A percentile compares a stretch with the other conserved stretches of the same genome.
Evolutionary conservation across 805 yeast genomes (phyloP).

Genomic region (Ogataea siamensis): DNA sequence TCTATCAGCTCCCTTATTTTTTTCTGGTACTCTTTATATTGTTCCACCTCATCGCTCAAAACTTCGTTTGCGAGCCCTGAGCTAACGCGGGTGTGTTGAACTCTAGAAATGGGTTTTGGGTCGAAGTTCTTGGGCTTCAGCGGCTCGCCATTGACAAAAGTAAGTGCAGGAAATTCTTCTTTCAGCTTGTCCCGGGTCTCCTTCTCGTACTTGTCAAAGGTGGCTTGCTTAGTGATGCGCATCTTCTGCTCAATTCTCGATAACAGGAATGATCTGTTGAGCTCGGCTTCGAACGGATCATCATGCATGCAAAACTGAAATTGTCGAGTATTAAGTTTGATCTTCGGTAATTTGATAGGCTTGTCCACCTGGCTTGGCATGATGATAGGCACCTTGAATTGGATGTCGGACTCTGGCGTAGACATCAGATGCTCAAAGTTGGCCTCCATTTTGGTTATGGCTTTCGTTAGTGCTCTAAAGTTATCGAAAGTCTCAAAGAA

Average conservation of each 20-base stretch:
- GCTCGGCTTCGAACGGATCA: constrained; percentile 83
- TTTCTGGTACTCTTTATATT: constrained; percentile 21
- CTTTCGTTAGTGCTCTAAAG: constrained; percentile 68
- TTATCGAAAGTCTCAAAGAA: constrained; percentile 80
- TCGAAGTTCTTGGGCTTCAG: constrained; percentile 10
- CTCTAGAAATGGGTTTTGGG: not conserved
- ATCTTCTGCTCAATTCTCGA: constrained; percentile 65
- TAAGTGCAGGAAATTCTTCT: constrained; percentile 33
- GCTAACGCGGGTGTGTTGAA: not conserved
- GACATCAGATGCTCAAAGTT: constrained; percentile 28
- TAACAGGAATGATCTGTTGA: constrained; percentile 60
- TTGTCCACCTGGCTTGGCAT: constrained; percentile 36
- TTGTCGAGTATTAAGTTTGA: constrained; percentile 53
- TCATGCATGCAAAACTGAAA: constrained; percentile 72
- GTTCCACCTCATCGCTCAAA: constrained; percentile 21
- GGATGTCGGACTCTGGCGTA: constrained; percentile 22
- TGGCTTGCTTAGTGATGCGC: constrained; percentile 47
- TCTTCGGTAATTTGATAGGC: constrained; percentile 50
- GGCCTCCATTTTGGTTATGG: constrained; percentile 53
- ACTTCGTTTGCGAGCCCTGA: constrained; percentile 25
- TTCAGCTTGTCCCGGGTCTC: constrained; percentile 24
- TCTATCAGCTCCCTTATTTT: constrained; percentile 27
- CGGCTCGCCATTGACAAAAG: constrained; percentile 25
- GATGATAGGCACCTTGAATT: constrained; percentile 33
- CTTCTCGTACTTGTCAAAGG: constrained; percentile 24